Evolutionary conservation across 352 stramenopile species (phyloP).

Genomic region (Blastocystis sp.): DNA sequence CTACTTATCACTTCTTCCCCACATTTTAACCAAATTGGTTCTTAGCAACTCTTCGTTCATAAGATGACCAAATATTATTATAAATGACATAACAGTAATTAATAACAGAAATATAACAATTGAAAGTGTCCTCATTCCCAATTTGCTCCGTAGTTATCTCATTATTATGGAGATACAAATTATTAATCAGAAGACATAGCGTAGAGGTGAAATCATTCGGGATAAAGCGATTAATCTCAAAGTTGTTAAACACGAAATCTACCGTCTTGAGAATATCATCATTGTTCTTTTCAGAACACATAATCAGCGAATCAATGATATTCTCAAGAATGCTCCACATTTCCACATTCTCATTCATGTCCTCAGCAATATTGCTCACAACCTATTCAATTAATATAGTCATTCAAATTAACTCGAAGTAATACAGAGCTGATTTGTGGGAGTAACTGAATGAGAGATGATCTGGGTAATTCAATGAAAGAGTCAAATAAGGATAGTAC

Average conservation of each 20-base stretch:
- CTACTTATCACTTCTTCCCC: not conserved
- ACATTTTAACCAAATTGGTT: constrained; percentile 20
- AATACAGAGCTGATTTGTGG: not conserved
- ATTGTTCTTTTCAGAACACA: not conserved
- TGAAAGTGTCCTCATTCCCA: not conserved
- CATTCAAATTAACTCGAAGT: not conserved
- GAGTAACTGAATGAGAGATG: not conserved
- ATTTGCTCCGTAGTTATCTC: not conserved
- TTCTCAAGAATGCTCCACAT: constrained; percentile 30
- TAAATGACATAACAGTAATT: constrained; percentile 61
- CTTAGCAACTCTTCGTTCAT: not conserved
- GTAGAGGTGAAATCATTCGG: constrained; percentile 47
- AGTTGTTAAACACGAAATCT: constrained; percentile 51
- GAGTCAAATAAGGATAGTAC: not conserved
- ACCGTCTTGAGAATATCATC: constrained; percentile 21
- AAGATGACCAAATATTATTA: constrained; percentile 48
- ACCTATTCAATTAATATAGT: not conserved
- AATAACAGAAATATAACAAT: constrained; percentile 41
- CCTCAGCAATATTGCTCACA: constrained; percentile 10
- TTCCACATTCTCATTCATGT: not conserved
- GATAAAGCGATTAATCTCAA: constrained; percentile 31
- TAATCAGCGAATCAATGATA: constrained; percentile 53
- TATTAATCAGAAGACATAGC: constrained; percentile 48
- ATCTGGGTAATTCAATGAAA: not conserved
- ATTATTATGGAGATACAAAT: not conserved